phyloP scores from a whole-genome alignment of 192 early-diverging fungal species.

The Bifiguratus adelaidae region DNA sequence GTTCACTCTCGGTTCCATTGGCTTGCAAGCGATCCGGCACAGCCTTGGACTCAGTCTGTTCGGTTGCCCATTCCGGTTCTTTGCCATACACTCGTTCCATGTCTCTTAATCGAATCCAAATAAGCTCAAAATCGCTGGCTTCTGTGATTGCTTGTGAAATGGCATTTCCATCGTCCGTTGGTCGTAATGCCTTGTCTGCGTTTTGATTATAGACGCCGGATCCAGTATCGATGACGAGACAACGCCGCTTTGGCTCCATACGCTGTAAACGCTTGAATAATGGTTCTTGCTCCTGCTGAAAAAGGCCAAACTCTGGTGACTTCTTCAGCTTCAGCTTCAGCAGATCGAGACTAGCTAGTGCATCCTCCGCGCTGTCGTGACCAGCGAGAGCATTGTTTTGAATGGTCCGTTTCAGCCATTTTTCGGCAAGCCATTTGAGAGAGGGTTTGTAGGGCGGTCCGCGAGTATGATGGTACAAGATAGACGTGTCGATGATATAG shows the following conservation, averaged over 20 bases:
- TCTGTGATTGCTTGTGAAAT: background rate
- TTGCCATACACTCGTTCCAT: background rate
- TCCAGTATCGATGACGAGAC: conserved; percentile 14
- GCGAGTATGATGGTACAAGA: conserved; percentile 38
- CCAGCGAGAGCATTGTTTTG: conserved; percentile 35
- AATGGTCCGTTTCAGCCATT: conserved; percentile 40
- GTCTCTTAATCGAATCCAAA: background rate
- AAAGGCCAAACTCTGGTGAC: conserved; percentile 23
- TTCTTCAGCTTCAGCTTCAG: conserved; percentile 39
- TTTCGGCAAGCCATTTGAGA: conserved; percentile 37
- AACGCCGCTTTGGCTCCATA: conserved; percentile 8
- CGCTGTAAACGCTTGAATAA: conserved; percentile 19
- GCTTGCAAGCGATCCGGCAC: too few relatives aligned
- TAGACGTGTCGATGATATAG: conserved; percentile 52
- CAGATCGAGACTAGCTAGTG: conserved; percentile 50
- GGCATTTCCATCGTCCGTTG: background rate
- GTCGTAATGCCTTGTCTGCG: background rate
- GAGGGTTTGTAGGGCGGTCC: conserved; percentile 39
- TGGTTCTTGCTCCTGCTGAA: conserved; percentile 17
- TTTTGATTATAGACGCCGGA: background rate
- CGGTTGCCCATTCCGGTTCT: background rate
- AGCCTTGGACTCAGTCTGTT: background rate
- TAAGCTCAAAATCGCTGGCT: background rate
- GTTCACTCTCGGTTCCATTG: too few relatives aligned
- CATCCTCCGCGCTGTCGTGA: conserved; percentile 66